Base-by-base conservation (phyloP, 345 rosid species). In the Pugionium cornutum region DNA sequence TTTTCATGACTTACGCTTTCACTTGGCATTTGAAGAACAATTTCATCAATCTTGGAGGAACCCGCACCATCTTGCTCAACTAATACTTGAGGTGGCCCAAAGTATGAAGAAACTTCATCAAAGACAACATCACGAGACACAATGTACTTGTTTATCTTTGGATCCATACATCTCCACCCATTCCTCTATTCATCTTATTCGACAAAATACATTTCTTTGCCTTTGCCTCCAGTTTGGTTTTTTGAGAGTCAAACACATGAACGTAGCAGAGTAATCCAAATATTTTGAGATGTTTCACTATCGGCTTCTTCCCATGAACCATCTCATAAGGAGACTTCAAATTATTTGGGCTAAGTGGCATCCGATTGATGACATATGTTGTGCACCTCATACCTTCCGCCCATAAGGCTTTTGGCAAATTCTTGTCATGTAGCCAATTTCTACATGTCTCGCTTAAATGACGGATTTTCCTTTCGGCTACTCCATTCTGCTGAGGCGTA, bases 131-230 rank as follows among this genome's bases (percentile, higher is more conserved):
- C 59, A 6, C 29, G 6, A 1, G 56, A 76, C 5, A 54, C 25
- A 4, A 8, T 1, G 39, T 29, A 39, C 8, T 8, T 61, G 5
- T 73, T 53, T 10, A 39, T 76, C 4, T 59, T 1, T 47, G n/a
- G 53, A 64, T 79, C 64, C 69, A 79, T 35, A 7, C 59, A 77
- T 8, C 39, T 63, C 55, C 35, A 76, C 0, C 64, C 37, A 35
- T 72, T 79, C 54, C 31, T 68, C 2, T 28, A 10, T n/a, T 39
- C 18, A 8, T 78, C 66, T 58, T 71, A 72, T 5, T 69, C 39
- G 50, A 56, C 30, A 45, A 62, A 75, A 70, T 36, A 34, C 75
- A 72, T 4, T 35, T 60, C 9, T 30, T 60, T 3, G 45, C 73
- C 29, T 34, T 73, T 30, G 25, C 31, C 27, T 63, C 53, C 11